These are phyloP conservation scores for Pezicula radicicola DNA, from an alignment of 2,329 filamentous ascomycete genomes.

Conservation along the genomic window DNA sequence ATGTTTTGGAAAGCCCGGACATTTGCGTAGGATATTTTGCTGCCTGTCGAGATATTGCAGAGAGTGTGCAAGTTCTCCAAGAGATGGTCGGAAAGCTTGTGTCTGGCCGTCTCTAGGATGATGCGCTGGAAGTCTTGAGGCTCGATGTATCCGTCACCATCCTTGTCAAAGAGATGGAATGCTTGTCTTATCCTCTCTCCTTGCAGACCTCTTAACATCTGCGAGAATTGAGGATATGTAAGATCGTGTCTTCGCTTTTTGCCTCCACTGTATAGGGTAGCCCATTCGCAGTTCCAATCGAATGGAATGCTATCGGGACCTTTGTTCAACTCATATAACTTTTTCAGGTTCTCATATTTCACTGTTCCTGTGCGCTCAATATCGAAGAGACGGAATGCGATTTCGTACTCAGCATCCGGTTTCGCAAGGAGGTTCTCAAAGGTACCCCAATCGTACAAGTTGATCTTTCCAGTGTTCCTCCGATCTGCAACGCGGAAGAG, in stretches of 20 bases:
- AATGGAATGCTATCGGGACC: slow-evolving; percentile 83
- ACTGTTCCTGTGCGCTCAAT: slow-evolving; percentile 78
- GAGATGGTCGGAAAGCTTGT: slow-evolving; percentile 97
- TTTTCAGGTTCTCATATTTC: slow-evolving; percentile 85
- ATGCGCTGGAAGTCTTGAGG: slow-evolving; percentile 96
- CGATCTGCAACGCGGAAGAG: slow-evolving; percentile 91
- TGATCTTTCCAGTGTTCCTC: slow-evolving; percentile 68
- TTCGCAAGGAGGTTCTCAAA: slow-evolving; percentile 94
- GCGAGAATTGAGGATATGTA: slow-evolving; percentile 94
- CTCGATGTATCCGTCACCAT: slow-evolving; percentile 92
- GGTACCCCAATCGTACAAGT: slow-evolving; percentile 80
- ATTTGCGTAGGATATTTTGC: slow-evolving; percentile 96
- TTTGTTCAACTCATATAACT: slow-evolving; percentile 85
- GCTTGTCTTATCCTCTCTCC: slow-evolving; percentile 95
- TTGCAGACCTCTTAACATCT: slow-evolving; percentile 95
- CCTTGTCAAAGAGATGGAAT: slow-evolving; percentile 87
- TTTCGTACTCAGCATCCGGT: slow-evolving; percentile 97
- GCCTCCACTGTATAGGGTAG: slow-evolving; percentile 85
- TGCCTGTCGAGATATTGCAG: slow-evolving; percentile 89
- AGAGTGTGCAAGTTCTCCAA: slow-evolving; percentile 87
- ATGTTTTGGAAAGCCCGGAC: slow-evolving; percentile 98
- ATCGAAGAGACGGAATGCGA: slow-evolving; percentile 96
- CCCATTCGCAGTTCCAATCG: slow-evolving; percentile 97
- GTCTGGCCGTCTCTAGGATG: slow-evolving; percentile 85
- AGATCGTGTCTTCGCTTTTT: slow-evolving; percentile 86